These are phyloP conservation scores for Oenanthe sinensis DNA, from an alignment of 129 eudicot species.

Conservation along the genomic window DNA sequence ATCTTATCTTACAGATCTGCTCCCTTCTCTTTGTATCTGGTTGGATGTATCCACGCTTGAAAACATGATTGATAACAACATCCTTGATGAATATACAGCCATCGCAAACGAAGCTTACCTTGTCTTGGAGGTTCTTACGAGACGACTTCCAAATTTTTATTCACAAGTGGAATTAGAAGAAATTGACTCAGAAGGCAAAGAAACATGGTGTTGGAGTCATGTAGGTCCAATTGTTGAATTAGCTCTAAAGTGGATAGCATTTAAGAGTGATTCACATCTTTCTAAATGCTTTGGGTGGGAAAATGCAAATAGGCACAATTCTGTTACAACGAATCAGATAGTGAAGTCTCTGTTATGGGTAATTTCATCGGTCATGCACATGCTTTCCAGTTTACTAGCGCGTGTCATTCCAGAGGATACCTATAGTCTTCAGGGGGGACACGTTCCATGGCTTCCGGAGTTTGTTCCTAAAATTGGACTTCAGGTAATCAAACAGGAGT, in stretches of 20 bases:
- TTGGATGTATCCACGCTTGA: conserved; percentile 58
- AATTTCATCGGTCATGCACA: conserved; percentile 58
- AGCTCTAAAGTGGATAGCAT: conserved; percentile 58
- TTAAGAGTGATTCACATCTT: conserved; percentile 36
- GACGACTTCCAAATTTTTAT: conserved; percentile 66
- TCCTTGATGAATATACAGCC: conserved; percentile 52
- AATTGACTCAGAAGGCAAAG: conserved; percentile 23
- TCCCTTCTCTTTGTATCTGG: conserved; percentile 71
- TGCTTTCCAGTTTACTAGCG: conserved; percentile 55
- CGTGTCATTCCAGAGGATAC: conserved; percentile 58
- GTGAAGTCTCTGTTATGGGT: conserved; percentile 61
- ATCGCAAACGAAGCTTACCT: conserved; percentile 66
- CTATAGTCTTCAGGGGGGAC: conserved; percentile 25
- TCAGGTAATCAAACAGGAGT: conserved; percentile 43
- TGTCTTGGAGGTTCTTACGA: conserved; percentile 53
- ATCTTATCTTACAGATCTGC: conserved; percentile 58
- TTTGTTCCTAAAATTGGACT: conserved; percentile 76
- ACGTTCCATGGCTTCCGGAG: conserved; percentile 62
- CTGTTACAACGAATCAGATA: conserved; percentile 14
- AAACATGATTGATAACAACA: conserved; percentile 36
- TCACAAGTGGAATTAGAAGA: conserved; percentile 17
- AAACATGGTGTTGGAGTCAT: conserved; percentile 63
- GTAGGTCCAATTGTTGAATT: conserved; percentile 71
- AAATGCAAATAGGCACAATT: conserved; percentile 3
- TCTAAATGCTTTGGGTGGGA: conserved; percentile 28